Base-by-base conservation (phyloP, 2,329 filamentous ascomycete species). In the Aspergillus caelatus region DNA sequence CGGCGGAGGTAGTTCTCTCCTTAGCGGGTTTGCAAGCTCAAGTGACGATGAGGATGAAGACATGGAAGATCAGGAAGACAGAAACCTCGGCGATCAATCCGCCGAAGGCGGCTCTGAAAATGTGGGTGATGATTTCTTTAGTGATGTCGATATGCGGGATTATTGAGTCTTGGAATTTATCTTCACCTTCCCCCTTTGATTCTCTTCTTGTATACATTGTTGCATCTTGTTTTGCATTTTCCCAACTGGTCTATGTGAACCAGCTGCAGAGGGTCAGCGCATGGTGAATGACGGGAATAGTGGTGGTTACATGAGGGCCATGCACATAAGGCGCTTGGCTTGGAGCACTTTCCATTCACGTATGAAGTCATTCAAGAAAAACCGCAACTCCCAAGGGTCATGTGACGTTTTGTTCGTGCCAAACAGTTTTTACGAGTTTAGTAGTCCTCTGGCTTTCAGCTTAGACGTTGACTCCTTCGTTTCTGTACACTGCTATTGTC, bases 1-100 rank as follows among this genome's bases (percentile, higher is more conserved):
- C 72, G 86, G 88, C 46, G 90, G 91, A 57, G 73, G 73, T 57
- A 75, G 71, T 58, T 90, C 91, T 34, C 82, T 97, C 64, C 86
- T 95, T 32, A 94, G 92, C 74, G 93, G 94, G 58, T 98, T 98
- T 79, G 94, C 93, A 74, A 96, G 93, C 79, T 95, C 92, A 56
- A 97, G 93, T 73, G 93, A 97, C 73, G 94, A 97, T 78, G 95
- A 98, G 69, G 95, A 98, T 67, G 94, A 97, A 71, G 94, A 97
- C 67, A 91, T 93, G 80, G 92, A 96, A 63, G 78, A 80, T 41
- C 75, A 77, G 41, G 77, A 94, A 68, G 91, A 92, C 70, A 71
- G 70, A 69, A 72, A 73, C 50, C 56, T 78, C 69, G 75, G 76
- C 65, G 77, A 79, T 65, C 74, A 70, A 67, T 71, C 73, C 46